Percentiles rank a stretch among this genome's conserved stretches.
phyloP scores from a whole-genome alignment of 495 filamentous ascomycete genomes.

The Daldinia decipiens region DNA sequence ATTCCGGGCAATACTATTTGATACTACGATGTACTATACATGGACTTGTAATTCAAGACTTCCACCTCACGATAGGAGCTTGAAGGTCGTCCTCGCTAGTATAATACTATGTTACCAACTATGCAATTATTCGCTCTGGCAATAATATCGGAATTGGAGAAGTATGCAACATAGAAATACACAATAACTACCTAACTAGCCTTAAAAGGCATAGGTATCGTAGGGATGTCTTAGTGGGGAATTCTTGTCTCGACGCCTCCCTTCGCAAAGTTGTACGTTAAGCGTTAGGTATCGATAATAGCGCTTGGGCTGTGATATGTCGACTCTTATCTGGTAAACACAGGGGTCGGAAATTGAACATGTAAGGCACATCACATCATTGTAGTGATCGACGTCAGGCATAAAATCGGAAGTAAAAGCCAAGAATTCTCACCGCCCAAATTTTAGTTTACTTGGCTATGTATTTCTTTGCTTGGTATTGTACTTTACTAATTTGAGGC shows the following conservation, averaged over 20 bases:
- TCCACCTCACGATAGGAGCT: too few relatives aligned
- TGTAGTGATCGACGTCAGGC: slow-evolving; percentile 25
- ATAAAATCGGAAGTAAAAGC: not conserved
- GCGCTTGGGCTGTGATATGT: not conserved
- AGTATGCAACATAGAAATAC: too few relatives aligned
- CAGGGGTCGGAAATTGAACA: slow-evolving; percentile 37
- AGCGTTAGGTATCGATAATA: not conserved
- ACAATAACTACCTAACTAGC: too few relatives aligned
- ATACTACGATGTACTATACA: not conserved
- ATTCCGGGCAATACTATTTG: not conserved
- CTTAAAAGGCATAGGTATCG: not conserved
- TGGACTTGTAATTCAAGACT: not conserved
- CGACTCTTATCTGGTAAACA: slow-evolving; percentile 10
- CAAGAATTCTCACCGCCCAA: slow-evolving; percentile 2
- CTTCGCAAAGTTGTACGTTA: too few relatives aligned
- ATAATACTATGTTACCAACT: not conserved
- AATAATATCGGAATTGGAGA: not conserved
- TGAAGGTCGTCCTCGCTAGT: not conserved
- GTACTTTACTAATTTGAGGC: not conserved
- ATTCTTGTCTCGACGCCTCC: too few relatives aligned
- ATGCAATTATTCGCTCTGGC: not conserved
- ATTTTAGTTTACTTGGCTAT: too few relatives aligned
- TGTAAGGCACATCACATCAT: slow-evolving; percentile 35
- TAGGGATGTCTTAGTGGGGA: not conserved
- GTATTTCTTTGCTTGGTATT: too few relatives aligned